Evolutionary conservation across 148 eudicot species (phyloP), one percentile per base, ranked within the genome.

Genomic region (Tetragonia tetragonoides): DNA sequence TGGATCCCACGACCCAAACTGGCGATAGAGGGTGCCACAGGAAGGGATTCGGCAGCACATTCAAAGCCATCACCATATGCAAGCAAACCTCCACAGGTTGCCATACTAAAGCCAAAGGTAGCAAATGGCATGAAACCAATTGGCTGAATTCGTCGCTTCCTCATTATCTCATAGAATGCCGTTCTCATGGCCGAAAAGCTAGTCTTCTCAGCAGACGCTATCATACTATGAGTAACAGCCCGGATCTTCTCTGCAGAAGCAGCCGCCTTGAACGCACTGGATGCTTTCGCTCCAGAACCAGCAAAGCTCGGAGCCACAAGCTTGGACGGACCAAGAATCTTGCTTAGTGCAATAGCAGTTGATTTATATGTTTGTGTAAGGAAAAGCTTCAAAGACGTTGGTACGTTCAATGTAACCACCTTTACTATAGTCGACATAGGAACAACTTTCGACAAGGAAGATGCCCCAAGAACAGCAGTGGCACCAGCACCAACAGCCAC

Each of bases 401-500:
- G 93, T 73, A 83, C 81, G 71, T 95, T 90, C 21, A 84, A 77
- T 16, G 97, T 85, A 64, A 87, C 86, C 74, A 87, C 79, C 68
- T 95, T 95, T 65, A 86, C 21, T 39, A 93, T 69, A 68, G 91
- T 83, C 66, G 99, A 93, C 40, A 85, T 85, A 70, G 97, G 99
- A 81, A 87, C 78, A 69, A 75, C 86, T 81, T 93, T 93, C 11
- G 94, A 89, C 60, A 95, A 87, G 34, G 99, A 93, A 42, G 99
- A 93, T 82, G 88, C 97, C 71, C 99, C 99, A 9, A 93, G 51
- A 76, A 90, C 82, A 38, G 92, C 97, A 6, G 99, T 85, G 24
- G 99, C 99, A 78, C 99, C 97, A 51, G 99, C 97, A 66, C 97
- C 97, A 70, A 93, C 88, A 6, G 99, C 97, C 65, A 95, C 93